Conservation (phyloP, 805 yeast genomes). For the Kodamaea jinghongensis region DNA sequence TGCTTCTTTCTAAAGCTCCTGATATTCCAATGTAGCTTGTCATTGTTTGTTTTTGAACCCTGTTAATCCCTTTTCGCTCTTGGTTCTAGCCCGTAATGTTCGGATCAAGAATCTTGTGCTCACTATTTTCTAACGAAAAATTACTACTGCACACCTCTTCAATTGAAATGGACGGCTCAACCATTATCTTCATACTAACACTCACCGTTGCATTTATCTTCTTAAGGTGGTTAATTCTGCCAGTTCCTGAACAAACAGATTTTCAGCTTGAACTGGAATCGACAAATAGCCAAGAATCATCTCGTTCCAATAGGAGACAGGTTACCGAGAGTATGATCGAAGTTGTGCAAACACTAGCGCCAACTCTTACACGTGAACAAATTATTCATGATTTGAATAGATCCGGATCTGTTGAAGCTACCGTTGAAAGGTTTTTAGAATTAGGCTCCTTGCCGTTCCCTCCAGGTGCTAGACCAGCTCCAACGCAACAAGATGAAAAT, state of each 20-base stretch:
- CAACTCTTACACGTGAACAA: constrained; percentile 63
- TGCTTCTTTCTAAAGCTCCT: too few relatives aligned
- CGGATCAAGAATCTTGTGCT: too few relatives aligned
- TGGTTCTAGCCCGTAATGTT: too few relatives aligned
- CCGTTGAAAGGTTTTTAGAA: constrained; percentile 69
- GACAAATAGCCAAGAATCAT: constrained; percentile 8
- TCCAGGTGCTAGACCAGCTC: constrained; percentile 27
- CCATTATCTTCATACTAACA: constrained; percentile 47
- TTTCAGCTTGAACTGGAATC: constrained; percentile 12
- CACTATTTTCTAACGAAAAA: too few relatives aligned
- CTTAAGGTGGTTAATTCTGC: constrained; percentile 63
- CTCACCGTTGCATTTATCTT: constrained; percentile 55
- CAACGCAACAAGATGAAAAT: constrained; percentile 1
- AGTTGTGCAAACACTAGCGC: constrained; percentile 80
- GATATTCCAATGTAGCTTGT: too few relatives aligned
- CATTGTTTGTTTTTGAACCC: too few relatives aligned
- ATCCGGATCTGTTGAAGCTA: constrained; percentile 77
- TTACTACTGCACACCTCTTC: too few relatives aligned
- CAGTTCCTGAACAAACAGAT: constrained; percentile 45
- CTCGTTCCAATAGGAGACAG: constrained; percentile 35
- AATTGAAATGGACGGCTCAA: constrained; percentile 49
- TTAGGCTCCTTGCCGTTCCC: constrained; percentile 61
- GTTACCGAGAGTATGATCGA: constrained; percentile 77
- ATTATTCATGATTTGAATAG: constrained; percentile 70
- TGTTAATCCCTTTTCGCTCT: too few relatives aligned